Evolutionary conservation across 2,329 filamentous ascomycete species (phyloP), one percentile per base, ranked within the genome.

Genomic region (Rutstroemia sp.): DNA sequence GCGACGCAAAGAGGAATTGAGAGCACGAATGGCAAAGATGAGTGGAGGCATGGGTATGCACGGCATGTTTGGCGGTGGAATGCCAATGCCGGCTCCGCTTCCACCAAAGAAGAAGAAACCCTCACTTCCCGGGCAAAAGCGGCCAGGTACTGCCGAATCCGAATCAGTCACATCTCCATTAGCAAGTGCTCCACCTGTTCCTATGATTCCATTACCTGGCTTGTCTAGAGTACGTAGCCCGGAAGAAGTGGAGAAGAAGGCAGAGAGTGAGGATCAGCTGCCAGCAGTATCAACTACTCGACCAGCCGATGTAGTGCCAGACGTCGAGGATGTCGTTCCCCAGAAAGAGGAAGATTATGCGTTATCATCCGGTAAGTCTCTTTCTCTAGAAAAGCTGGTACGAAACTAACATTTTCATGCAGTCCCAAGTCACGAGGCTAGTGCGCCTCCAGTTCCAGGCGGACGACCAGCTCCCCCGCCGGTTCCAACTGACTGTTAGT

Each of bases 1-100:
- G 21, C 85, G 83, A 63, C 86, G 92, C 52, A 88, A 87, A 69
- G 85, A 96, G 73, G 92, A 96, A 69, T 78, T 99, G 34, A 84
- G 94, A 58, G 91, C 94, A 60, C 84, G 94, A 65, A 99, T 99
- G 90, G 94, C 94, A 47, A 96, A 96, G 74, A 94, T 99, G 87
- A 95, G 92, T 64, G 92, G 92, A 55, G 92, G 92, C 21, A 96
- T 96, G 89, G 90, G 90, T 48, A 95, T 97, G 87, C 84, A 90
- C 69, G 89, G 90, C 65, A 94, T 97, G 84, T 95, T 95, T 70
- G 89, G 89, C 38, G 81, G 80, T 39, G 83, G 83, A 58, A 81
- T 90, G 69, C 80, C 84, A 16, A 79, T 87, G 73, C 75, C 79
- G 58, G 73, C 72, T 4, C 71, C 73, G 30, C 65, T 75, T 8